These are phyloP conservation scores for Apiospora sp. DNA, from an alignment of 2,329 filamentous ascomycete species.

Conservation along the genomic window DNA sequence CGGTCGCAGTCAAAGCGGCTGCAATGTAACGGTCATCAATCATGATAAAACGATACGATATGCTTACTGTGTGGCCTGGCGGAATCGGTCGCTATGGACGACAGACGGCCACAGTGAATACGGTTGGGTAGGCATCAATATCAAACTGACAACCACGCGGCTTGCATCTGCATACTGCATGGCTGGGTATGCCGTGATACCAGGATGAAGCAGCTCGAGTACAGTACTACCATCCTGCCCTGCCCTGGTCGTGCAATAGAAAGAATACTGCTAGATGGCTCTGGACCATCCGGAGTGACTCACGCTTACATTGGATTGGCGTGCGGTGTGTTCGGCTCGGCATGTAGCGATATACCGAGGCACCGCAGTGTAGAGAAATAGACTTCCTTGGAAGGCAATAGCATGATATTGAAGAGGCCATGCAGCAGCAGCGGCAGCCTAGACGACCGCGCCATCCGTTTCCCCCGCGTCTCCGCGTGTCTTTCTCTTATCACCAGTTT, in stretches of 20 bases:
- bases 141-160: constrained; percentile 11
- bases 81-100: background rate
- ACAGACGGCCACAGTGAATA: background rate
- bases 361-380: background rate
- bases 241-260: background rate
- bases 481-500: background rate
- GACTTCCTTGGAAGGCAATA: background rate
- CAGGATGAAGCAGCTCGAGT: constrained; percentile 4
- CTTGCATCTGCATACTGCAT: constrained; percentile 1
- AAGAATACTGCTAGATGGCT: background rate
- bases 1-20: background rate
- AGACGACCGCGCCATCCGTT: background rate
- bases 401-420: background rate
- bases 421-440: background rate
- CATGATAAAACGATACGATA: background rate
- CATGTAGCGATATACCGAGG: background rate
- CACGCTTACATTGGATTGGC: background rate
- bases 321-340: background rate
- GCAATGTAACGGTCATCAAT: constrained; percentile 18
- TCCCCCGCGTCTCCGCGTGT: background rate
- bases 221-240: background rate
- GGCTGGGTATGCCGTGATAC: background rate
- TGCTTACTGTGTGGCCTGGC: background rate
- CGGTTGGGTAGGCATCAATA: background rate
- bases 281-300: constrained; percentile 5